Evolutionary conservation across 345 rosid genomes (phyloP), one percentile per base, ranked within the genome.

Genomic region (Adansonia digitata): DNA sequence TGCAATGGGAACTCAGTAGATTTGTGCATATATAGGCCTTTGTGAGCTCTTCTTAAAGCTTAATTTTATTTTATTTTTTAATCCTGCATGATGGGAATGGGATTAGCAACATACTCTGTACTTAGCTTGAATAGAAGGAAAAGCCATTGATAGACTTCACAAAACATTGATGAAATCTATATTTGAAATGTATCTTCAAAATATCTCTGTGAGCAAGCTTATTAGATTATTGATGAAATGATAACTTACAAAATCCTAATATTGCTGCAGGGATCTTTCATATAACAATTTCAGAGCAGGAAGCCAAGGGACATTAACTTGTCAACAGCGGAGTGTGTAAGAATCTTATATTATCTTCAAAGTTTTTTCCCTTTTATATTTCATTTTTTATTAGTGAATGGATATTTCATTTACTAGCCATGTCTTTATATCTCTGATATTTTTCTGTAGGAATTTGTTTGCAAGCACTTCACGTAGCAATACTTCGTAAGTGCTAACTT

Each of bases 361-460:
- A 20, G 26, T 59, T 17, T 22, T 53, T 42, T 9, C 0, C 11
- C 69, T 72, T 20, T 48, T n/a, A n/a, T 69, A 18, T 26, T 61
- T 74, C 20, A 13, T 0, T 70, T 57, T 9, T 1, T 61, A 8
- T 15, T 35, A 31, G 43, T 61, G 14, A 31, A 20, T 62, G 45
- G 26, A 35, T 62, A 5, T 17, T 34, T 62, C 40, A 34, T 34
- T 35, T 8, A 35, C 20, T 18, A 62, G 26, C 67, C 14, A 62
- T 35, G 13, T 17, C 14, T 62, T 62, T 5, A 17, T 22, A 55
- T 24, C 24, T 55, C 14, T 35, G 40, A 14, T 39, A 4, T 22
- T 18, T 70, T 34, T 49, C 51, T 61, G 2, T 66, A 86, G 89
- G 76, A 86, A 86, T 80, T 74, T 86, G 68, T 86, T 86, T 45